Conservation (phyloP, 2,329 filamentous ascomycete species). For the Nigrograna mackinnonii region DNA sequence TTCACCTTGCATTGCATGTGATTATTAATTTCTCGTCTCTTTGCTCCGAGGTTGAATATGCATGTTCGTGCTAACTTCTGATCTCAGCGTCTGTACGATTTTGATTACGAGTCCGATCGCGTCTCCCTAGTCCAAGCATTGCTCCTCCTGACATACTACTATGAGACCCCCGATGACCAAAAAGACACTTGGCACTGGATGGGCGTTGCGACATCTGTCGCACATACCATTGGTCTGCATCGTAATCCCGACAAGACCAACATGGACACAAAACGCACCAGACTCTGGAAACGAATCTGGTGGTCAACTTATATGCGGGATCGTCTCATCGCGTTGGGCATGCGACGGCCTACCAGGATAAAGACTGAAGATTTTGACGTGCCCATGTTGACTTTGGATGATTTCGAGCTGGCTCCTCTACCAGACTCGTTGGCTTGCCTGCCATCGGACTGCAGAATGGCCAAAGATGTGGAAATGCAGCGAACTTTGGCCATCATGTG, state of each 20-base stretch:
- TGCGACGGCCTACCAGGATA: conserved; percentile 89
- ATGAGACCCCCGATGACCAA: conserved; percentile 94
- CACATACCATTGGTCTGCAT: conserved; percentile 91
- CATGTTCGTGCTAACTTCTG: conserved; percentile 12
- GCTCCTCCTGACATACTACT: conserved; percentile 95
- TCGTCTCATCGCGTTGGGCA: conserved; percentile 86
- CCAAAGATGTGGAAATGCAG: conserved; percentile 74
- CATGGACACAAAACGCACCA: conserved; percentile 74
- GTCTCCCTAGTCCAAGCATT: conserved; percentile 87
- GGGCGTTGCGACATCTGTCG: conserved; percentile 90
- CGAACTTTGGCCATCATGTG: conserved; percentile 83
- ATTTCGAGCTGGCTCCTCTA: conserved; percentile 78
- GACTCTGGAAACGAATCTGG: conserved; percentile 94
- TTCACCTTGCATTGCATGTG: conserved; percentile 7
- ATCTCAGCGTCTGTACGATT: conserved; percentile 80
- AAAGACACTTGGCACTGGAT: conserved; percentile 99
- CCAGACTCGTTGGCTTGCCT: conserved; percentile 71
- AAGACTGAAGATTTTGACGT: conserved; percentile 94
- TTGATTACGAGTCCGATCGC: conserved; percentile 91
- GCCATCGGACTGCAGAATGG: conserved; percentile 69
- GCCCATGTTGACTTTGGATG: conserved; percentile 80
- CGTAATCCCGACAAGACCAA: conserved; percentile 79
- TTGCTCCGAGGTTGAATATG: neutral
- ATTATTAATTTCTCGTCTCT: neutral
- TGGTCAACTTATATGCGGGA: conserved; percentile 98